Evolutionary conservation across 2,329 filamentous ascomycete species (phyloP).

Genomic region (Zymoseptoria passerinii): DNA sequence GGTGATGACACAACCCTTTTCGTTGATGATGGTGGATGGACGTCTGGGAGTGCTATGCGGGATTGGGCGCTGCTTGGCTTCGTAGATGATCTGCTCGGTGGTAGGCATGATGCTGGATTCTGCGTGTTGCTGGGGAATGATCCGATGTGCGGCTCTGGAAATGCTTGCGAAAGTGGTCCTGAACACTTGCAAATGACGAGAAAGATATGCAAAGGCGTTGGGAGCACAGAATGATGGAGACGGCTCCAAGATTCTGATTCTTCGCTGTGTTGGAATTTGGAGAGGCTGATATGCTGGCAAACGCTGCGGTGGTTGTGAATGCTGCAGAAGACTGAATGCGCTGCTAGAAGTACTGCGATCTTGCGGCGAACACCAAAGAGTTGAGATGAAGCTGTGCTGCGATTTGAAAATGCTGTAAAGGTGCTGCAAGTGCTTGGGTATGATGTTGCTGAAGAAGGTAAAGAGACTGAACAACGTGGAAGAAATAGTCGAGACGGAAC

Average conservation of each 20-base stretch:
- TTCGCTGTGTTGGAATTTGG: not conserved
- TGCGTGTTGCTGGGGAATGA: no score
- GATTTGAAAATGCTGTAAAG: slow-evolving; percentile 1
- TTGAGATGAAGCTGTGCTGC: not conserved
- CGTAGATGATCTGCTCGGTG: slow-evolving; percentile 11
- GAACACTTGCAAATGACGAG: slow-evolving; percentile 4
- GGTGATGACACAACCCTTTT: slow-evolving; percentile 15
- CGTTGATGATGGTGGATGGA: slow-evolving; percentile 13
- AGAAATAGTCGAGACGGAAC: not conserved
- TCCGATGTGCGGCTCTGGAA: not conserved
- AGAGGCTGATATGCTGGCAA: not conserved
- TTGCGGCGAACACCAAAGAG: not conserved
- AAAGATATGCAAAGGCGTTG: not conserved
- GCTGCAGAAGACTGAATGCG: not conserved
- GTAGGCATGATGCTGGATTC: slow-evolving; percentile 1
- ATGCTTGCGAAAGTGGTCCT: slow-evolving; percentile 2
- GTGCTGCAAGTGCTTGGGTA: slow-evolving; percentile 4
- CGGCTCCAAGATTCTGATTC: not conserved
- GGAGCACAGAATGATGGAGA: not conserved
- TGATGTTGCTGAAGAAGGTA: not conserved
- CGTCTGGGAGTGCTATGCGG: slow-evolving; percentile 6
- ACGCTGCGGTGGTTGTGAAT: not conserved
- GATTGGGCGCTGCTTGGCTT: slow-evolving; percentile 8
- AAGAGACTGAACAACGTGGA: not conserved
- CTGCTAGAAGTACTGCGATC: not conserved